A percentile compares a stretch with the other conserved stretches of the same genome.
Evolutionary conservation across 2,329 filamentous ascomycete species (phyloP).

Genomic region (Scedosporium minutisporum): DNA sequence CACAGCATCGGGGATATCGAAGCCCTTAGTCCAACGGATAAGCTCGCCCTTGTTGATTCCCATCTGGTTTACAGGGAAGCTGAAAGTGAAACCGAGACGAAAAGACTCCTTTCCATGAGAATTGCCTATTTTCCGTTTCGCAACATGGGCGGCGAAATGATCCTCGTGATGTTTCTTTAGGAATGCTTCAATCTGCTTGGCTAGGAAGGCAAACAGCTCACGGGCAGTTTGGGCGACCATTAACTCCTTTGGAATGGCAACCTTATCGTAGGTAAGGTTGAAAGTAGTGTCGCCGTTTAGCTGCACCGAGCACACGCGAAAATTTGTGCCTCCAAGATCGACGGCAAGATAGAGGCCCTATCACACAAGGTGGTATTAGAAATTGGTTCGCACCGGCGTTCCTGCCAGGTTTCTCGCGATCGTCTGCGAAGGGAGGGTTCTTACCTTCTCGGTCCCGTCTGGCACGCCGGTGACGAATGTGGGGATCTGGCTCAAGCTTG

Average conservation of each 20-base stretch:
- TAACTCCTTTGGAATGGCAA: constrained; percentile 77
- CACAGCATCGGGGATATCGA: constrained; percentile 88
- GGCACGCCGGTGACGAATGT: constrained; percentile 94
- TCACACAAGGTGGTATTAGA: constrained; percentile 1
- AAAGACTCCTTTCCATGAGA: constrained; percentile 58
- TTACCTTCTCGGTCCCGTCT: constrained; percentile 93
- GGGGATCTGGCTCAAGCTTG: constrained; percentile 88
- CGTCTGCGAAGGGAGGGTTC: neutral
- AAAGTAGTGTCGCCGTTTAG: constrained; percentile 93
- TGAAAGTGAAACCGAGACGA: constrained; percentile 96
- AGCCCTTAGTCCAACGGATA: constrained; percentile 97
- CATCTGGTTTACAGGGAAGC: constrained; percentile 87
- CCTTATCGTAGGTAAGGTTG: constrained; percentile 85
- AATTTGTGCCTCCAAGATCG: constrained; percentile 96
- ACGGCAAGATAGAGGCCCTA: constrained; percentile 93
- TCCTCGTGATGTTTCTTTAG: constrained; percentile 79
- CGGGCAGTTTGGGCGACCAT: constrained; percentile 82
- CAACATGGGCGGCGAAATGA: constrained; percentile 63
- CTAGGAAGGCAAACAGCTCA: constrained; percentile 86
- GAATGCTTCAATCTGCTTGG: constrained; percentile 84
- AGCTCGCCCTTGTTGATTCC: constrained; percentile 92
- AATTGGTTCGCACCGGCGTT: neutral
- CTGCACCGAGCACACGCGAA: constrained; percentile 90
- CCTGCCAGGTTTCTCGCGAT: no score
- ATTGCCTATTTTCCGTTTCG: constrained; percentile 37